Conservation (phyloP, 1,284 basidiomycete species). For the Fomitopsis pinicola region DNA sequence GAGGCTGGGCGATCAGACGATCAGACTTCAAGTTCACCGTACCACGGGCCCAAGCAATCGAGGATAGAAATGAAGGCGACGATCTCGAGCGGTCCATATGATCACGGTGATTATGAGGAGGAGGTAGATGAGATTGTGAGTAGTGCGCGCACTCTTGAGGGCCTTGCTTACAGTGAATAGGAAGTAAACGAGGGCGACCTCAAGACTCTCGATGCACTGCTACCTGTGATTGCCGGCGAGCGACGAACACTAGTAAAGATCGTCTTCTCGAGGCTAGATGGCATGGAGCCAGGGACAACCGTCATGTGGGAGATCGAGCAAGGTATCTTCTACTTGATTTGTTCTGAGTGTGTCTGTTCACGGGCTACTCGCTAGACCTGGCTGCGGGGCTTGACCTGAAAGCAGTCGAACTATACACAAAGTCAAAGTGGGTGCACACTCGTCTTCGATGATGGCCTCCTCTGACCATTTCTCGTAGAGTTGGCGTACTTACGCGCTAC, state of each 20-base stretch:
- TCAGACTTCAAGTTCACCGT: slow-evolving; percentile 47
- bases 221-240: slow-evolving; percentile 67
- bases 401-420: slow-evolving; percentile 92
- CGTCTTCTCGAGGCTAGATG: slow-evolving; percentile 89
- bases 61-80: slow-evolving; percentile 34
- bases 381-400: slow-evolving; percentile 95
- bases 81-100: slow-evolving; percentile 45
- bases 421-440: slow-evolving; percentile 43
- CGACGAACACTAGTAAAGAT: slow-evolving; percentile 91
- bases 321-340: slow-evolving; percentile 32
- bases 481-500: slow-evolving; percentile 86
- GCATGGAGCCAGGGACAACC: slow-evolving; percentile 46
- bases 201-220: slow-evolving; percentile 76
- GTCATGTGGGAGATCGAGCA: slow-evolving; percentile 55
- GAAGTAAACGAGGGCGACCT: slow-evolving; percentile 51
- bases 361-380: slow-evolving; percentile 46
- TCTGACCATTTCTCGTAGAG: slow-evolving; percentile 41
- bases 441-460: not conserved
- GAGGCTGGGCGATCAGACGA: slow-evolving; percentile 30
- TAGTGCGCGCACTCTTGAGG: slow-evolving; percentile 17
- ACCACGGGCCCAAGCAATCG: slow-evolving; percentile 28
- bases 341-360: not conserved
- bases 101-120: slow-evolving; percentile 41
- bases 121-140: slow-evolving; percentile 55
- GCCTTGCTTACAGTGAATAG: not conserved